Evolutionary conservation across 148 eudicot species (phyloP), one percentile per base, ranked within the genome.

Genomic region (Dianthus caryophyllus): DNA sequence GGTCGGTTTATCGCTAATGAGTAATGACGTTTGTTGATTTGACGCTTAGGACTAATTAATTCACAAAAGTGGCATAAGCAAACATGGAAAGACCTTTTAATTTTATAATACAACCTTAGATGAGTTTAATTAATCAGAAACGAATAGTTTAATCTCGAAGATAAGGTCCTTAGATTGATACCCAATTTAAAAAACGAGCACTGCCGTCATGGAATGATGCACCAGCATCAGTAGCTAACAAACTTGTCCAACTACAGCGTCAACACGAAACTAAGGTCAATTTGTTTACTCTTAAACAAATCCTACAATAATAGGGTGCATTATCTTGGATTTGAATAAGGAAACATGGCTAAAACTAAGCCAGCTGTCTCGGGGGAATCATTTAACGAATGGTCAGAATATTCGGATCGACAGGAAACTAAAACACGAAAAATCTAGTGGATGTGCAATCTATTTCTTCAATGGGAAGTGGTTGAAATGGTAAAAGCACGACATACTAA

Each of bases 311-410:
- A 5, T 3, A 9, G 47, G 64, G 61, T 64, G 39, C 69, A 50
- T 27, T 43, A 38, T 66, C 61, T 4, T 52, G 11, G 26, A 63
- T 31, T 62, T 17, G 1, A 54, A 69, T 33, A 59, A 30, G 47
- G 48, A 71, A 25, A 47, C 75, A 71, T 51, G 79, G 79, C 79
- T 71, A 50, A 49, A 60, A 71, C 57, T 65, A 27, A 21, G 68
- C 72, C 79, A 76, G 64, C 72, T 76, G 79, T 76, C 63, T 51
- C 55, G 59, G 68, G 55, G 29, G 38, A 22, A 27, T 60, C 75
- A 66, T 59, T 44, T 41, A 29, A 21, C 58, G 33, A 30, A 76
- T 71, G 27, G 71, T 70, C 16, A 66, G 61, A 50, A 57, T 31
- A 53, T 36, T 76, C 60, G 64, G 57, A 53, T 46, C 20, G 22